These are phyloP conservation scores for Malus fusca DNA, from an alignment of 306 rosid species.

Conservation along the genomic window DNA sequence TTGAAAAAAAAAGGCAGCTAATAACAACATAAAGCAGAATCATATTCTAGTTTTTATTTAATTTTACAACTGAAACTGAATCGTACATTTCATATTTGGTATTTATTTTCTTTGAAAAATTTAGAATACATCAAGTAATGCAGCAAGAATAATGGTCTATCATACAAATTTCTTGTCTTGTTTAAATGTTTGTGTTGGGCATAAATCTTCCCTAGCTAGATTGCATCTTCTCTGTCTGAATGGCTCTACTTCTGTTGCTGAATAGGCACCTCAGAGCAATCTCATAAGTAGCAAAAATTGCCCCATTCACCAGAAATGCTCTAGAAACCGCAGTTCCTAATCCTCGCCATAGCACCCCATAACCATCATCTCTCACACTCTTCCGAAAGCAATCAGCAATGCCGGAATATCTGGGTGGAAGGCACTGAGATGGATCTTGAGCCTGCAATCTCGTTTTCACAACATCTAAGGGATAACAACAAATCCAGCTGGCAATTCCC, in stretches of 20 bases:
- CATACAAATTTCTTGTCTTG: background rate
- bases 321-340: constrained; percentile 73
- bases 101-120: background rate
- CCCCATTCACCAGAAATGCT: constrained; percentile 80
- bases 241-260: constrained; percentile 27
- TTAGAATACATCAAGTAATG: background rate
- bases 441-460: constrained; percentile 69
- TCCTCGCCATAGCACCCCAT: constrained; percentile 57
- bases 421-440: constrained; percentile 45
- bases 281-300: constrained; percentile 78
- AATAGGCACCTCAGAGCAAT: constrained; percentile 48
- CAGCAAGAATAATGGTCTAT: background rate
- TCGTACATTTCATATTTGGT: too few species aligned
- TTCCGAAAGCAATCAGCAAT: constrained; percentile 58
- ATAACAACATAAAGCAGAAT: too few species aligned
- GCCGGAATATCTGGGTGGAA: constrained; percentile 45
- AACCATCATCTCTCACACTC: constrained; percentile 59
- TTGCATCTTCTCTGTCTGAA: constrained; percentile 27
- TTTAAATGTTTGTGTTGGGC: background rate
- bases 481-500: constrained; percentile 76
- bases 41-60: too few species aligned
- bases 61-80: too few species aligned
- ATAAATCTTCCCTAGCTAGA: constrained; percentile 8
- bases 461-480: constrained; percentile 78
- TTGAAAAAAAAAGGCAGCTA: too few species aligned